phyloP scores from a whole-genome alignment of 305 asterid species.

The Vinca major region DNA sequence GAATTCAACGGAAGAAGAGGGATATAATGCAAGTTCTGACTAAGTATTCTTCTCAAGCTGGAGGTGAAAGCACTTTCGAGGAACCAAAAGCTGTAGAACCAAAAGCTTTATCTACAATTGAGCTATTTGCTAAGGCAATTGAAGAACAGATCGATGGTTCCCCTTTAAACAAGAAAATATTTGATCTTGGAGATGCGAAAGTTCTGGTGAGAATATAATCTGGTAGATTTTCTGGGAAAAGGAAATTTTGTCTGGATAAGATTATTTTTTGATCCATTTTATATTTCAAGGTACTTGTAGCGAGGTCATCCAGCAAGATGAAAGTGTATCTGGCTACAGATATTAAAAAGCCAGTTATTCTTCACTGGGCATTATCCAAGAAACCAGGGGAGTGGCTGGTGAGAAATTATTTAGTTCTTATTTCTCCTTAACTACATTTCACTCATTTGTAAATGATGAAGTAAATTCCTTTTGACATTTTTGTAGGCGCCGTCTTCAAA shows the following conservation, averaged over 20 bases:
- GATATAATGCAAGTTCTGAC: conserved; percentile 52
- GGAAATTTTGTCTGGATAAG: conserved; percentile 2
- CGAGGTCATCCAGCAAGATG: conserved; percentile 49
- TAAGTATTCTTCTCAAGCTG: conserved; percentile 37
- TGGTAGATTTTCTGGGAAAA: conserved; percentile 13
- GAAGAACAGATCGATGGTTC: conserved; percentile 57
- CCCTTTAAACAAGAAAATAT: conserved; percentile 44
- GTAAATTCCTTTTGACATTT: conserved; percentile 13
- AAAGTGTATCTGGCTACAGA: conserved; percentile 77
- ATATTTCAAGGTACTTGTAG: conserved; percentile 61
- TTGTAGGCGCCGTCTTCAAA: conserved; percentile 76
- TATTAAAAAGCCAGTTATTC: conserved; percentile 61
- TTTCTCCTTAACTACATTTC: not conserved
- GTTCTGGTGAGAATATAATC: conserved; percentile 55
- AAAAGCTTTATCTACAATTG: conserved; percentile 42
- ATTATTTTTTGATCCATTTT: conserved; percentile 15
- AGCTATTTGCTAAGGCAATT: conserved; percentile 40
- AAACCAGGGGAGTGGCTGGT: conserved; percentile 88
- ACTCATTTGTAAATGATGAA: conserved; percentile 3
- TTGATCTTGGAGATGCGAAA: conserved; percentile 57
- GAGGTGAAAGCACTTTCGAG: conserved; percentile 33
- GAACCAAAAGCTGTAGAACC: conserved; percentile 26
- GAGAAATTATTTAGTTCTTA: conserved; percentile 18
- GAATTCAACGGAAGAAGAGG: conserved; percentile 88
- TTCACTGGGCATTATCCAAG: conserved; percentile 95